phyloP scores from a whole-genome alignment of 2,329 filamentous ascomycete species.

The Hypoxylon sp. region DNA sequence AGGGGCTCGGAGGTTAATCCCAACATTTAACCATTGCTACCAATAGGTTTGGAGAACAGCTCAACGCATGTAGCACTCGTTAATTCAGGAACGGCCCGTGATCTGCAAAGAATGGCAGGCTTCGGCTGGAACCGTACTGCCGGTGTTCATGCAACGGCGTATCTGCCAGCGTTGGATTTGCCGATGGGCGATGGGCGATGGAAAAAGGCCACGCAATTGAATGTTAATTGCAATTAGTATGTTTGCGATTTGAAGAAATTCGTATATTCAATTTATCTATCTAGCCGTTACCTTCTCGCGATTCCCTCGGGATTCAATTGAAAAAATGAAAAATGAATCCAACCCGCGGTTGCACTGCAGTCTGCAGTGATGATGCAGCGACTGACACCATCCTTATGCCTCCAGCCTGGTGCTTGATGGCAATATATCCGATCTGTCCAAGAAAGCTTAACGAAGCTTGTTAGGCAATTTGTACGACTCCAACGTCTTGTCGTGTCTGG shows the following conservation, averaged over 20 bases:
- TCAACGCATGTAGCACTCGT: conserved; percentile 36
- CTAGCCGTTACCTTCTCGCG: conserved; percentile 32
- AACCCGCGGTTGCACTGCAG: conserved; percentile 45
- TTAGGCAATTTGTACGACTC: conserved; percentile 37
- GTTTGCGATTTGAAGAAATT: conserved; percentile 21
- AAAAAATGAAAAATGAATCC: conserved; percentile 23
- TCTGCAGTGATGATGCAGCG: conserved; percentile 42
- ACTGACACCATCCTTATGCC: conserved; percentile 34
- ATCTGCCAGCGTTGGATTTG: conserved; percentile 33
- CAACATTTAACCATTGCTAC: conserved; percentile 32
- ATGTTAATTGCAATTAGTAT: conserved; percentile 33
- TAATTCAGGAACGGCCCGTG: conserved; percentile 38
- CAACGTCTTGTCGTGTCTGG: conserved; percentile 20
- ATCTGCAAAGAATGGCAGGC: conserved; percentile 31
- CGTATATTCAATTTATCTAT: conserved; percentile 29
- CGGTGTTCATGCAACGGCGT: conserved; percentile 25
- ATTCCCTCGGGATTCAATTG: conserved; percentile 14
- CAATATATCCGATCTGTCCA: conserved; percentile 43
- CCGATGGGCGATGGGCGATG: conserved; percentile 36
- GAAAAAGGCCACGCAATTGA: conserved; percentile 39
- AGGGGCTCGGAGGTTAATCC: conserved; percentile 29
- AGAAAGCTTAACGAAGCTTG: conserved; percentile 51
- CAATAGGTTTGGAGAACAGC: conserved; percentile 1
- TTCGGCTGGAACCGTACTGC: conserved; percentile 36
- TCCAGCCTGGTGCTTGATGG: conserved; percentile 21